phyloP scores from a whole-genome alignment of 345 rosid genomes.

The Cardamine chenopodiifolia region DNA sequence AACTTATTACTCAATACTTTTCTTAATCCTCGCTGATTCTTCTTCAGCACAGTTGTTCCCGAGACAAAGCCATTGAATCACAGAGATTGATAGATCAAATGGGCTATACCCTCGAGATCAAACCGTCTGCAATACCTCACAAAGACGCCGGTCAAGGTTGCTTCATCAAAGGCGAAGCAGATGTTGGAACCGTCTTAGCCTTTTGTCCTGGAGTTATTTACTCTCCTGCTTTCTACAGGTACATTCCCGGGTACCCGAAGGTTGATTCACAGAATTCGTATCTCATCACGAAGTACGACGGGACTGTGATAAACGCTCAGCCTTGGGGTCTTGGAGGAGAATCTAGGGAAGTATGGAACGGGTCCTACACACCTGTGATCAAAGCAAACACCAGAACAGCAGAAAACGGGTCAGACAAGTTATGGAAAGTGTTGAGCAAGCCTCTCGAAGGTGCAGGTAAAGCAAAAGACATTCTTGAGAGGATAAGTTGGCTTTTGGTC shows the following conservation, averaged over 20 bases:
- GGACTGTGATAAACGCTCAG: slow-evolving; percentile 82
- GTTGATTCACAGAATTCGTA: slow-evolving; percentile 79
- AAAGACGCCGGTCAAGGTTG: slow-evolving; percentile 85
- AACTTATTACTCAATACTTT: not conserved
- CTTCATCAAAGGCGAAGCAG: slow-evolving; percentile 76
- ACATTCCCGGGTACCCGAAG: slow-evolving; percentile 86
- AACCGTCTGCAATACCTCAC: slow-evolving; percentile 76
- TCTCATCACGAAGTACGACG: slow-evolving; percentile 91
- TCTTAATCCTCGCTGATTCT: slow-evolving; percentile 40
- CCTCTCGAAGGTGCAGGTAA: slow-evolving; percentile 58
- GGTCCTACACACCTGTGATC: slow-evolving; percentile 42
- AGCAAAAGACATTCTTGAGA: slow-evolving; percentile 61
- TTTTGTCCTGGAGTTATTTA: slow-evolving; percentile 87
- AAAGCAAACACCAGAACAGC: slow-evolving; percentile 29
- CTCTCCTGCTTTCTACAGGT: slow-evolving; percentile 76
- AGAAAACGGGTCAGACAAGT: slow-evolving; percentile 64
- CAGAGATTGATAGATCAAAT: slow-evolving; percentile 62
- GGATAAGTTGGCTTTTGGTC: slow-evolving; percentile 85
- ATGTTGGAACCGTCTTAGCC: slow-evolving; percentile 77
- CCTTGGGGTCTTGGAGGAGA: slow-evolving; percentile 89
- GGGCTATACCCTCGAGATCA: slow-evolving; percentile 70
- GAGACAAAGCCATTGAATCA: slow-evolving; percentile 75
- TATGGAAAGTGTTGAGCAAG: slow-evolving; percentile 76
- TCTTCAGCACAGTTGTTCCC: slow-evolving; percentile 80
- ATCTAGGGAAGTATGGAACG: slow-evolving; percentile 72